Evolutionary conservation across 805 yeast genomes (phyloP), one percentile per base, ranked within the genome.

Genomic region (Kazachstania viticola): DNA sequence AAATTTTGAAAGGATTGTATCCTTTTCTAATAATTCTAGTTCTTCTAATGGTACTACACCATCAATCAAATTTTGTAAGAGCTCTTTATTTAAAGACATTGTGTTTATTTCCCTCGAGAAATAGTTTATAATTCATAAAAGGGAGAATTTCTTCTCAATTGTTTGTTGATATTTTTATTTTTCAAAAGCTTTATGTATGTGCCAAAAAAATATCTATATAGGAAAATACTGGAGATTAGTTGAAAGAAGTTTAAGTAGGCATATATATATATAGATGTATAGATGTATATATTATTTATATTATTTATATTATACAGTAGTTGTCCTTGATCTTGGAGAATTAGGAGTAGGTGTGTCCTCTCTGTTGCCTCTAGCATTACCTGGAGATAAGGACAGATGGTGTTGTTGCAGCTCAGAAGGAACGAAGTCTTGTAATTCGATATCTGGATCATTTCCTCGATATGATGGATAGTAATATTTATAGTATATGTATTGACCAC

Each of bases 401-500:
- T 22, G 22, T n/a, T 26, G 9, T 11, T 26, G 25, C 9, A 13
- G 15, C n/a, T n/a, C n/a, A n/a, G n/a, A n/a, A n/a, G n/a, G n/a
- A n/a, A n/a, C 28, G 17, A 37, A 27, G 7, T 22, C n/a, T 17
- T 27, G 14, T 16, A 31, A n/a, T 25, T 37, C 41, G 11, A 32
- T 33, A 12, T 25, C 35, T 18, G 17, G 24, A n/a, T n/a, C 22
- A 16, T 14, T 19, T 42, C 37, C 46, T 41, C 50, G 58, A 25
- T 32, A 49, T 35, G 25, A 24, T 23, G 39, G 39, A 42, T 55
- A 60, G 28, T 56, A 56, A 36, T 53, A 62, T 44, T 65, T 73
- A 54, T 73, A 81, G 50, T 77, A 71, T 31, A 81, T 58, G 49
- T 73, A 82, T 49, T 79, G 93, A 30, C 66, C 75, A 6, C 81